Evolutionary conservation across 1,139 yeast species (phyloP), one percentile per base, ranked within the genome.

Genomic region (Pichia sp.): DNA sequence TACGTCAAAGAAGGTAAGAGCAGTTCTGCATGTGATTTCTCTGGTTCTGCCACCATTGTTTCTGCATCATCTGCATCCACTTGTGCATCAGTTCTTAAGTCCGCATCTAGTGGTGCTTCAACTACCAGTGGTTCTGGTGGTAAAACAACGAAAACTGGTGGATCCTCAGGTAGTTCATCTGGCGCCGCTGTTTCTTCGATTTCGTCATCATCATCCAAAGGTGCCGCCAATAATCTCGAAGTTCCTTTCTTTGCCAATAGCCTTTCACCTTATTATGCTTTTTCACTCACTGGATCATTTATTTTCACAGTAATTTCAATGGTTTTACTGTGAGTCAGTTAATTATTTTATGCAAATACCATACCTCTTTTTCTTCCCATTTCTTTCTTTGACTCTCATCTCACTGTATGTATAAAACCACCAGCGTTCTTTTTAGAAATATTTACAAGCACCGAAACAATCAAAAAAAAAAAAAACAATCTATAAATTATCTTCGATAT

Each of bases 21-120:
- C 42, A 51, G 64, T 27, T 61, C 69, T 41, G 85, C 85, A 42
- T 84, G 94, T 73, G 75, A 72, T 62, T 84, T 83, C 66, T 64
- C 65, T 50, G 92, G 94, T 51, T 72, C 81, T 49, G 87, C 85
- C 43, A 54, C 77, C 36, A 44, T 75, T 39, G 49, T 41, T 4
- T 43, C 44, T 2, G 56, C 60, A 37, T 44, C 55, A 23, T 42
- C 55, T 29, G 57, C 65, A 33, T 62, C 75, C 32, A 69, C 72
- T 43, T 69, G 58, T 57, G 55, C 53, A 58, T 67, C 56, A 60
- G 72, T 67, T 58, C 61, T 55, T 43, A 61, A 71, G 42, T 51
- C 66, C 41, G 68, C 75, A 33, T 70, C 73, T 39, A 4, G 32
- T 4, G 4, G 16, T 11, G 63, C 47, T n/a, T 16, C 27, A 8